A percentile compares a stretch with the other conserved stretches of the same genome.
These are phyloP conservation scores for Haplosporangium sp. DNA, from an alignment of 371 early-diverging fungal genomes.

Conservation along the genomic window DNA sequence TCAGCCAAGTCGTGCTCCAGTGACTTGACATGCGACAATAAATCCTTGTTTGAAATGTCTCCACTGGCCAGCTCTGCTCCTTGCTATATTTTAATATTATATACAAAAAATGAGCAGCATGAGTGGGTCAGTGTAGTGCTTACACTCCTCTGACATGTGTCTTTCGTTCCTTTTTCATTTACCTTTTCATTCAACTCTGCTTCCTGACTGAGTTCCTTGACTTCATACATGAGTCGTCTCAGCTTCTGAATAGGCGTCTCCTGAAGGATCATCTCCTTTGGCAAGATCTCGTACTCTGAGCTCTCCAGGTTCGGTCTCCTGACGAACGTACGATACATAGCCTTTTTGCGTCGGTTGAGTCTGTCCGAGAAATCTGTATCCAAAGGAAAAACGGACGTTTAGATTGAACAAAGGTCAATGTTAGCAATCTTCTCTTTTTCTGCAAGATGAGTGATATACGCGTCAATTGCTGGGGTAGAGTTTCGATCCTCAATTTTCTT, in stretches of 20 bases:
- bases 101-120: neutral
- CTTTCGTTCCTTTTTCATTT: slow-evolving; percentile 5
- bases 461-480: neutral
- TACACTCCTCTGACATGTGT: slow-evolving; percentile 25
- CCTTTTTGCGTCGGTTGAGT: slow-evolving; percentile 70
- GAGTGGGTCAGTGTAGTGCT: neutral
- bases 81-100: slow-evolving; percentile 11
- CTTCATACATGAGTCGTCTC: slow-evolving; percentile 84
- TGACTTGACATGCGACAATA: slow-evolving; percentile 73
- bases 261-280: slow-evolving; percentile 64
- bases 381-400: neutral
- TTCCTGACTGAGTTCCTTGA: slow-evolving; percentile 81
- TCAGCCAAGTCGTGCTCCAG: slow-evolving; percentile 76
- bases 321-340: slow-evolving; percentile 73
- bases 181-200: slow-evolving; percentile 66
- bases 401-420: too few species aligned
- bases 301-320: slow-evolving; percentile 69
- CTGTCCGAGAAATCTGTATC: slow-evolving; percentile 72
- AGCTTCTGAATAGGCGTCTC: slow-evolving; percentile 84
- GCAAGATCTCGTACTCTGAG: slow-evolving; percentile 72
- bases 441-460: neutral
- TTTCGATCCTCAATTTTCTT: neutral
- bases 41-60: slow-evolving; percentile 62
- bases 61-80: slow-evolving; percentile 32
- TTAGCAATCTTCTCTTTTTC: too few species aligned